phyloP scores from a whole-genome alignment of 2,329 filamentous ascomycete genomes.

The Penicillium sp. region DNA sequence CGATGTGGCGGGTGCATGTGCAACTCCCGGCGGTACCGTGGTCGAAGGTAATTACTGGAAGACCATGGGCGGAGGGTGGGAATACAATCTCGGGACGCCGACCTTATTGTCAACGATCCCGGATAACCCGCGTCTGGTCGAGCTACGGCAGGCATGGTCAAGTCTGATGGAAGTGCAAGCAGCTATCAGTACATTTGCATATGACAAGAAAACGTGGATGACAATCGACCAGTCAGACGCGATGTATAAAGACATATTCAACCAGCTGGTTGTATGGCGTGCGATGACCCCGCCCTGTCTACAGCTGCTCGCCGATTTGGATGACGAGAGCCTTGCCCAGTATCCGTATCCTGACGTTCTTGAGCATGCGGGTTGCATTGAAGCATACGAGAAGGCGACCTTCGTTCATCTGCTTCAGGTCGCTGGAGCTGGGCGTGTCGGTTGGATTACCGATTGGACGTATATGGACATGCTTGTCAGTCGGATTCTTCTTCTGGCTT shows the following conservation, averaged over 20 bases:
- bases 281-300: conserved; percentile 28
- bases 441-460: conserved; percentile 24
- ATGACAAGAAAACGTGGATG: conserved; percentile 31
- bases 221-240: conserved; percentile 29
- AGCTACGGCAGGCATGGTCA: conserved; percentile 32
- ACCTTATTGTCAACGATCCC: conserved; percentile 25
- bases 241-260: conserved; percentile 29
- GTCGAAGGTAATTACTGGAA: conserved; percentile 41
- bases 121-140: conserved; percentile 24
- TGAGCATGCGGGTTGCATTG: conserved; percentile 37
- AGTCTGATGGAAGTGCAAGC: conserved; percentile 36
- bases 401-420: conserved; percentile 35
- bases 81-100: conserved; percentile 36
- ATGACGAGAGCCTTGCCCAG: conserved; percentile 26
- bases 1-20: conserved; percentile 40
- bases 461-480: conserved; percentile 30
- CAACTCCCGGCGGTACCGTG: conserved; percentile 37
- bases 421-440: conserved; percentile 29
- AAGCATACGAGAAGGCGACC: conserved; percentile 39
- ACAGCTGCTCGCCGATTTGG: conserved; percentile 26
- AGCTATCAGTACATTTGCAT: conserved; percentile 33
- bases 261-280: conserved; percentile 30
- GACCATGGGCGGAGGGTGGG: conserved; percentile 38
- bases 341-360: conserved; percentile 32
- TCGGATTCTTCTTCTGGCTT: conserved; percentile 31